Evolutionary conservation across 371 early-diverging fungal species (phyloP), one percentile per base, ranked within the genome.

Genomic region (Syncephalastrum sp.): DNA sequence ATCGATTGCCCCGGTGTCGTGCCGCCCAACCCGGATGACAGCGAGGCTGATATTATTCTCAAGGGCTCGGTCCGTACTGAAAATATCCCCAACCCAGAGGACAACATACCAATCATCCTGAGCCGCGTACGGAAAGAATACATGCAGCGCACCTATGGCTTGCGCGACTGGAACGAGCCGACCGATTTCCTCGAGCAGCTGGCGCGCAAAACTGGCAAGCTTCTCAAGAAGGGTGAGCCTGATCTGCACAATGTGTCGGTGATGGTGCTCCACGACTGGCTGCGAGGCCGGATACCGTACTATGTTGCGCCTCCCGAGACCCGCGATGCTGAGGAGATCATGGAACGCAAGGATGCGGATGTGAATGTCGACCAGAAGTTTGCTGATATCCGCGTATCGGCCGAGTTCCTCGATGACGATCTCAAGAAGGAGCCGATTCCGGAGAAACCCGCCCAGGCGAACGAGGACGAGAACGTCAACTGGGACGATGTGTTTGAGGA

Each of bases 1-100:
- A 99, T 99, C 67, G 99, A 99, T 76, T 99, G 98, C 71, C 99
- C 99, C 15, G 99, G 99, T 65, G 91, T 99, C 46, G 99, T 99
- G 29, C 95, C 94, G 53, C 91, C 94, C 25, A 80, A 89, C 52
- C 65, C 89, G 12, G 88, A 89, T 13, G 96, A 96, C 70, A 83
- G 88, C 1, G 97, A 96, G 65, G 88, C 92, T 5, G 97, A 98
- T 63, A 95, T 99, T 73, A 94, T 99, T 33, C 86, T 99, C 56
- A 97, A 92, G 82, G 99, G 99, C 42, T 98, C 97, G 3, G 68
- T 99, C 12, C 92, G 99, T 65, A 87, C 98, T 8, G 99, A 99
- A 73, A 99, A 97, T 68, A 75, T 99, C 56, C 81, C 83, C 56
- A 82, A 82, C 38, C 98, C 99, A 24, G 99, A 99, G 66, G 91